These are phyloP conservation scores for Geranium rotundifolium DNA, from an alignment of 345 rosid genomes.

Conservation along the genomic window DNA sequence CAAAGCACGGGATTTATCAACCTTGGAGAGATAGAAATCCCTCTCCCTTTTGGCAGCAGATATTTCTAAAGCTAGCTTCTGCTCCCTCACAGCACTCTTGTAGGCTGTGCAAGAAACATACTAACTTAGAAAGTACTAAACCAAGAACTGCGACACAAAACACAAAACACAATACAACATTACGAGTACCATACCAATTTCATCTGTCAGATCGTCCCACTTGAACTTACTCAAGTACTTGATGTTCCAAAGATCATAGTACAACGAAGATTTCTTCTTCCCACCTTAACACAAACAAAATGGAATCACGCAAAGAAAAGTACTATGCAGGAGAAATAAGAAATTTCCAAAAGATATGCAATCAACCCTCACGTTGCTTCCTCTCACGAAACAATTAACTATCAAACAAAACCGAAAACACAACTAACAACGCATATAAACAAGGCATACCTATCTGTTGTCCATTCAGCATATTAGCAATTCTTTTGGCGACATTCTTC, in stretches of 20 bases:
- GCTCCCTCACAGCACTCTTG: conserved; percentile 69
- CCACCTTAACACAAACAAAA: conserved; percentile 45
- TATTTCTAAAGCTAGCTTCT: conserved; percentile 67
- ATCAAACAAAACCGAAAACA: neutral
- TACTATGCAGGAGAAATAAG: too few relatives aligned
- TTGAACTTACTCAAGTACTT: conserved; percentile 88
- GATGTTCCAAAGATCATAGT: conserved; percentile 88
- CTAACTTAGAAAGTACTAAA: neutral
- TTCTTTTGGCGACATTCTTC: conserved; percentile 65
- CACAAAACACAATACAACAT: neutral
- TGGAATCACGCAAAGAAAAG: neutral
- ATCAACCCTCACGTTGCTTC: too few relatives aligned
- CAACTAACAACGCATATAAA: neutral
- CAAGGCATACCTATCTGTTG: conserved; percentile 63
- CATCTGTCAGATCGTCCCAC: conserved; percentile 92
- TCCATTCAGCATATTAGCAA: conserved; percentile 78
- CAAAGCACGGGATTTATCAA: conserved; percentile 61
- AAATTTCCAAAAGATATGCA: too few relatives aligned
- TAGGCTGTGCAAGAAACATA: conserved; percentile 43
- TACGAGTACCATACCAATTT: conserved; percentile 43
- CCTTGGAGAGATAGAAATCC: conserved; percentile 71
- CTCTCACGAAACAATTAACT: too few relatives aligned
- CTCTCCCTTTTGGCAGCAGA: conserved; percentile 89
- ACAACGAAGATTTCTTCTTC: conserved; percentile 63
- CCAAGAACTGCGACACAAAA: neutral